These are phyloP conservation scores for Corchorus olitorius DNA, from an alignment of 345 rosid genomes.

Conservation along the genomic window DNA sequence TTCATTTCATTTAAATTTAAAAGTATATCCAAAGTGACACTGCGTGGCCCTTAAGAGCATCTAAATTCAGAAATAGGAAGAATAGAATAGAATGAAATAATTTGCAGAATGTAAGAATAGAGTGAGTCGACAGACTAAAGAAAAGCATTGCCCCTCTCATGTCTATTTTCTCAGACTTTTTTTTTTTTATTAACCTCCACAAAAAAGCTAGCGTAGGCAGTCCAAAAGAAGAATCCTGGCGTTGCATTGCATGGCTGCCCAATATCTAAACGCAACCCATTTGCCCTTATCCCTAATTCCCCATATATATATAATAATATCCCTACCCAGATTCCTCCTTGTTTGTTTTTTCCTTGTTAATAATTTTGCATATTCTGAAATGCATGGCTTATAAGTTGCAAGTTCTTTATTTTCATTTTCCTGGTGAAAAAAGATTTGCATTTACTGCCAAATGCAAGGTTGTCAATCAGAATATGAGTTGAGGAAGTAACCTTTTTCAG, in stretches of 20 bases:
- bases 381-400: neutral
- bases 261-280: constrained; percentile 45
- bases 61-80: constrained; percentile 8
- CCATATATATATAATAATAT: too few species aligned
- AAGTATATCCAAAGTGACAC: constrained; percentile 5
- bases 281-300: constrained; percentile 25
- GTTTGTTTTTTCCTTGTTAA: neutral
- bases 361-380: neutral
- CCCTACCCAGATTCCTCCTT: constrained; percentile 15
- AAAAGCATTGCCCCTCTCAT: constrained; percentile 6
- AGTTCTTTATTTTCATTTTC: neutral
- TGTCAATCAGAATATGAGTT: too few species aligned
- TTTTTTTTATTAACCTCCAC: too few species aligned
- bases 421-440: neutral
- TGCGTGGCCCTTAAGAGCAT: constrained; percentile 35
- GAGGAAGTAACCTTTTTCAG: too few species aligned
- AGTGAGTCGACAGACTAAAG: neutral
- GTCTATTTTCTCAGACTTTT: neutral
- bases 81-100: neutral
- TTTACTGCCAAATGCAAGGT: neutral
- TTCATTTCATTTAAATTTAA: constrained; percentile 13
- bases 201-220: constrained; percentile 51
- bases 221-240: constrained; percentile 59
- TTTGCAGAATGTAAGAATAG: neutral
- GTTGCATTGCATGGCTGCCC: too few species aligned